Base-by-base conservation (phyloP, 192 early-diverging fungal species). In the Rhizophagus sp. region DNA sequence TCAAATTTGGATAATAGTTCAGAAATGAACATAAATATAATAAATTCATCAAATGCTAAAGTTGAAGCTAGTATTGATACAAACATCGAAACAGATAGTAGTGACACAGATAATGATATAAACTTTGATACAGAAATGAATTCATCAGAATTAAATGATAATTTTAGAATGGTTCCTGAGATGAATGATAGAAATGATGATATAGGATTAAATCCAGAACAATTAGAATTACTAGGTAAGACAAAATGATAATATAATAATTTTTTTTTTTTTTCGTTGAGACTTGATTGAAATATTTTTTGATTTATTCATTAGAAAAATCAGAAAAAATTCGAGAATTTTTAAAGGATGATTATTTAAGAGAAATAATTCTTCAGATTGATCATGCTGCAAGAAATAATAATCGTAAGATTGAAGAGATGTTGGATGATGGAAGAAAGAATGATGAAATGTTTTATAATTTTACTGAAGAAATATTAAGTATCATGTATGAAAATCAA, bases 321-420 rank as follows among this genome's bases (percentile, higher is more conserved):
- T 79, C 77, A 17, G 63, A 62, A 30, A 79, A 57, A 68, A 79
- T 79, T 34, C 33, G 49, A 30, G 67, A 67, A 61, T 79, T 79
- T 33, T 44, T 79, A 10, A 67, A 68, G 30, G 77, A 79, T 33
- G 77, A 79, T 69, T 69, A 67, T 36, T 62, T 79, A 49, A 34
- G 77, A 36, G 77, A 66, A 9, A 69, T 69, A 50, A 68, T 79
- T 9, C 11, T 24, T 25, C 8, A 66, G 11, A 69, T 79, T 52
- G 49, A 79, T 68, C 24, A 49, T 12, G 15, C 36, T 52, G 39
- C 77, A 79, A 79, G 41, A 22, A 57, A 47, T n/a, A 13, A 50
- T 17, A 12, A 63, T 44, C 47, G 34, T 13, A 44, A 70, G 22
- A 41, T 62, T 24, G 65, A 68, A 30, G 13, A 30, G 3, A 2